phyloP scores from a whole-genome alignment of 2,329 filamentous ascomycete genomes.

The Diaporthe citri region DNA sequence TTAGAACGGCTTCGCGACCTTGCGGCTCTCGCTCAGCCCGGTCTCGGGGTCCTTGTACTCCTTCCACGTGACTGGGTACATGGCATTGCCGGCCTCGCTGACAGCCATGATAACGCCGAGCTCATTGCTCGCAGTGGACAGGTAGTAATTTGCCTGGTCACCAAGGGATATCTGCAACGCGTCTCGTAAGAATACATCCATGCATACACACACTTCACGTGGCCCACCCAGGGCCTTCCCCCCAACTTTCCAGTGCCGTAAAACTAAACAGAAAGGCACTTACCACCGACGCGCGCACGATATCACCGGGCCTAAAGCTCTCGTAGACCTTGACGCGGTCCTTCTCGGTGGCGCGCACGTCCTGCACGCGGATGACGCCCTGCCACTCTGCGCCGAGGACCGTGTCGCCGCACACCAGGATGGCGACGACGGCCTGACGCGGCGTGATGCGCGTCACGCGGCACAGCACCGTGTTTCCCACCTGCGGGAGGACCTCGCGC shows the following conservation, averaged over 20 bases:
- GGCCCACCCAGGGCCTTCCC: too few species aligned
- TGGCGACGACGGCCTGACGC: constrained; percentile 86
- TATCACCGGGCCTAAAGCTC: constrained; percentile 91
- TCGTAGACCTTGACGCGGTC: constrained; percentile 93
- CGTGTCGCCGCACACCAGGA: constrained; percentile 82
- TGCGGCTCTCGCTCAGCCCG: constrained; percentile 81
- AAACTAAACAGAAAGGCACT: constrained; percentile 46
- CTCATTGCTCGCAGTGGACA: constrained; percentile 92
- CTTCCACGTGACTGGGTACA: constrained; percentile 95
- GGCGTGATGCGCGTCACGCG: constrained; percentile 88
- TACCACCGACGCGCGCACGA: constrained; percentile 87
- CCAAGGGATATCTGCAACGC: constrained; percentile 80
- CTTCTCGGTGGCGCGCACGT: constrained; percentile 95
- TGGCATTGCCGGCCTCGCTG: constrained; percentile 88
- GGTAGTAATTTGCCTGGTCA: constrained; percentile 94
- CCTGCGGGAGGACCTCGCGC: constrained; percentile 83
- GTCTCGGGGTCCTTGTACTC: constrained; percentile 90
- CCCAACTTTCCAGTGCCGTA: neutral
- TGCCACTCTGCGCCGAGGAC: constrained; percentile 85
- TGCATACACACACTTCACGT: neutral
- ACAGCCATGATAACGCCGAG: constrained; percentile 93
- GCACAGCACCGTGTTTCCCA: constrained; percentile 84
- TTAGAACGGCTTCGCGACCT: constrained; percentile 94
- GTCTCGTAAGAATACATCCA: neutral
- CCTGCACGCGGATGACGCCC: constrained; percentile 87